Conservation (phyloP, 768 basidiomycete species). For the Heimioporus sp. region DNA sequence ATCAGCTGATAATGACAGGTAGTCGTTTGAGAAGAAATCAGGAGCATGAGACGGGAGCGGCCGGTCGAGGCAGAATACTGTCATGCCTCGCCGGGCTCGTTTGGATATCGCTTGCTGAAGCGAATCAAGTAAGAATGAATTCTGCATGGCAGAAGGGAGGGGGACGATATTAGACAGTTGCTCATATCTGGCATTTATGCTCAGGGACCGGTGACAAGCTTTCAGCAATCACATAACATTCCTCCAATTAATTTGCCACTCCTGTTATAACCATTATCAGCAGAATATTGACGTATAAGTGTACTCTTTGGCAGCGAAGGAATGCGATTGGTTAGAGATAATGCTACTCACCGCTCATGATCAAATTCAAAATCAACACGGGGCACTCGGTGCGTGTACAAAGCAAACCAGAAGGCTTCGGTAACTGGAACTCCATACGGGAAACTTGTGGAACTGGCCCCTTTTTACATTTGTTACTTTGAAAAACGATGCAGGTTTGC, state of each 20-base stretch:
- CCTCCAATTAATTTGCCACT: neutral
- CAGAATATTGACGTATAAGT: neutral
- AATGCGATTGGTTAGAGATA: neutral
- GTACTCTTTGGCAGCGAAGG: neutral
- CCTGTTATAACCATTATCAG: neutral
- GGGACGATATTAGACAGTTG: no score
- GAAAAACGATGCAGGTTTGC: neutral
- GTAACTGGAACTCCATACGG: neutral
- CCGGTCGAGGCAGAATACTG: conserved; percentile 10
- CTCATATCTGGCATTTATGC: conserved; percentile 7
- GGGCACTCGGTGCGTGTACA: neutral
- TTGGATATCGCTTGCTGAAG: conserved; percentile 14
- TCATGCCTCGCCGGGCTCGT: conserved; percentile 7
- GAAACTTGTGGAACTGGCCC: neutral
- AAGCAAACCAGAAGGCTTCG: conserved; percentile 3
- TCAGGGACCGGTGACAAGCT: neutral
- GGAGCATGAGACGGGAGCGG: conserved; percentile 20
- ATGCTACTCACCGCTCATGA: neutral
- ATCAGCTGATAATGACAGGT: conserved; percentile 44
- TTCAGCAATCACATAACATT: neutral
- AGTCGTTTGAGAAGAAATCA: conserved; percentile 50
- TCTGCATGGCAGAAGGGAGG: conserved; percentile 8
- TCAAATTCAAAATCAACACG: conserved; percentile 1
- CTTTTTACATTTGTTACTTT: neutral
- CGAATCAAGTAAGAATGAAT: conserved; percentile 6